A percentile compares a stretch with the other conserved stretches of the same genome.
phyloP scores from a whole-genome alignment of 805 yeast genomes.

The Wickerhamomyces subpelliculosus region DNA sequence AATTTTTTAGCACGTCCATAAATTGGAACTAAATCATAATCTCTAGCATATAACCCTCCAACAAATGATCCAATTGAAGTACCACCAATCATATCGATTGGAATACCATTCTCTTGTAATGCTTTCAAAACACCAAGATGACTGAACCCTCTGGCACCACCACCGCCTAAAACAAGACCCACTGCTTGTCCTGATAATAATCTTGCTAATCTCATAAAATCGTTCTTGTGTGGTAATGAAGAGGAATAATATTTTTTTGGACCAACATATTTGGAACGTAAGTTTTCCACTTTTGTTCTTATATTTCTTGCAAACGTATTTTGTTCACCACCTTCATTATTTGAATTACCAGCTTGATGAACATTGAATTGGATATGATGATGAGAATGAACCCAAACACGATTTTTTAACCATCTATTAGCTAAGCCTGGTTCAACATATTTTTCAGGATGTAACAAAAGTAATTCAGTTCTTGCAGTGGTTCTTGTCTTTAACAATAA shows the following conservation, averaged over 20 bases:
- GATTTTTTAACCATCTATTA: conserved; percentile 70
- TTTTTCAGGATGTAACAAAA: conserved; percentile 77
- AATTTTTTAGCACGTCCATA: conserved; percentile 87
- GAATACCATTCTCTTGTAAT: conserved; percentile 85
- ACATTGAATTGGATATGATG: conserved; percentile 78
- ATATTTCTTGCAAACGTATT: conserved; percentile 18
- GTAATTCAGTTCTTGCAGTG: conserved; percentile 81
- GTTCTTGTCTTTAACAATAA: conserved; percentile 68
- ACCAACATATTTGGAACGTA: conserved; percentile 24
- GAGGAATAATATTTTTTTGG: conserved; percentile 22
- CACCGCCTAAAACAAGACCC: conserved; percentile 94
- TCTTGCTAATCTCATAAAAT: conserved; percentile 84
- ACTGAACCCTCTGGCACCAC: conserved; percentile 93
- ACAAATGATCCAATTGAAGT: conserved; percentile 95
- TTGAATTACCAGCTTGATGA: conserved; percentile 6
- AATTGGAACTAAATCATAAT: conserved; percentile 84
- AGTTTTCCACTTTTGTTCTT: conserved; percentile 28
- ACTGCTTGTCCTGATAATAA: conserved; percentile 88
- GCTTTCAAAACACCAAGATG: conserved; percentile 92
- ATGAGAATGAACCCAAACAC: conserved; percentile 90
- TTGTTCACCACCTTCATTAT: conserved; percentile 3
- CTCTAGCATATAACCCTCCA: conserved; percentile 92
- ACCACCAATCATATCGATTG: conserved; percentile 91
- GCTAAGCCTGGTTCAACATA: conserved; percentile 83
- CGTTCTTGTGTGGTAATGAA: conserved; percentile 61